Base-by-base conservation (phyloP, 2,329 filamentous ascomycete genomes). In the Curvularia sp. region DNA sequence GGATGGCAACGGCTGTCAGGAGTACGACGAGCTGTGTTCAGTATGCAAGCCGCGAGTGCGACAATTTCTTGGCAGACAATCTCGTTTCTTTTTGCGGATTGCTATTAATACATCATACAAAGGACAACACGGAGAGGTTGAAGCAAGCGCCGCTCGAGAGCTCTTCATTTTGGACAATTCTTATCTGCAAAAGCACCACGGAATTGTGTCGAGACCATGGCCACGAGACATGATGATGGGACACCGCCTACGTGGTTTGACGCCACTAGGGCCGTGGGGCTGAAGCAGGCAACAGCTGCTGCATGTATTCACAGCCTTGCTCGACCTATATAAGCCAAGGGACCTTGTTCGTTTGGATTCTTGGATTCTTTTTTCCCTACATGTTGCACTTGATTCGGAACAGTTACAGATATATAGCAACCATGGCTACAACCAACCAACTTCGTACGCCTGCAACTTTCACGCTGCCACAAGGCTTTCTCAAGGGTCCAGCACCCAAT, bases 401-500 rank as follows among this genome's bases (percentile, higher is more conserved):
- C 23, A 39, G 23, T 3, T 34, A 39, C 6, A 49, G 19, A 39
- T 18, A 30, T 6, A 13, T 25, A 27, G 28, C 36, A 55, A 36
- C 36, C 21, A 51, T 59, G 58, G 49, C 42, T 36, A 41, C 54
- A 13, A n/a, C 39, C 18, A 12, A 13, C 13, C 38, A 28, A 32
- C 19, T 39, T 8, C 47, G 42, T 49, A 13, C 42, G 4, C 49
- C 55, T 3, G 47, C 66, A 34, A 50, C 53, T 77, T 45, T 82
- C 80, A 18, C 63, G 68, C 46, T 80, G n/a, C 81, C 84, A 0
- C 60, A 74, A 25, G 73, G 75, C 57, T 87, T 86, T 69, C 80
- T 87, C 36, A 60, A 74, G 5, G 68, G 76, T 2, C 77, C 79
- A 48, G 73, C 84, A 57, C 61, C 78, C 21, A 79, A 81, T 27